A percentile compares a stretch with the other conserved stretches of the same genome.
These are phyloP conservation scores for Mycena vitilis DNA, from an alignment of 768 basidiomycete species.

Conservation along the genomic window DNA sequence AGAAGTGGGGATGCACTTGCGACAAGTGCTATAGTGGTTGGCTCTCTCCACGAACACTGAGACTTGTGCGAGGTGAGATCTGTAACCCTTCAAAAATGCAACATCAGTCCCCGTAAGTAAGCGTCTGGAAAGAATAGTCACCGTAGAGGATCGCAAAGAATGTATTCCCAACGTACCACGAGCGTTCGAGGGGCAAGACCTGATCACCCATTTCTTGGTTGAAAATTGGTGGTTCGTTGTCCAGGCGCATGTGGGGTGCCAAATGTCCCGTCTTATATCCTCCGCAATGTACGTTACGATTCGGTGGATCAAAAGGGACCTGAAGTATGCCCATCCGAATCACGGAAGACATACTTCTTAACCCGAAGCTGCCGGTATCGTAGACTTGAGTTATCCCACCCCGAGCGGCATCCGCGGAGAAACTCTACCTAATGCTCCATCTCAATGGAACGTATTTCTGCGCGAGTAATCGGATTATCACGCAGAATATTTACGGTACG, in stretches of 20 bases:
- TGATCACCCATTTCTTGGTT: conserved; percentile 27
- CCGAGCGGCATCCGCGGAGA: too few species aligned
- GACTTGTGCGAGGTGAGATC: conserved; percentile 37
- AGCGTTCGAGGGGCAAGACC: conserved; percentile 33
- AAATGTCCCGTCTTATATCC: conserved; percentile 9
- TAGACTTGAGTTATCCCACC: too few species aligned
- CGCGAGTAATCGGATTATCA: background rate
- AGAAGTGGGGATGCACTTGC: conserved; percentile 42
- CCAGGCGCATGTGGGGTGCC: background rate
- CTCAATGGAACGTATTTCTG: background rate
- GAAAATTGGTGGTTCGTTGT: too few species aligned
- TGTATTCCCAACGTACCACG: conserved; percentile 41
- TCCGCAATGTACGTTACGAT: background rate
- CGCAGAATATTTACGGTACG: background rate
- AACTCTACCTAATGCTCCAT: background rate
- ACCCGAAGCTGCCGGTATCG: too few species aligned
- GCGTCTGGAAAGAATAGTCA: conserved; percentile 2
- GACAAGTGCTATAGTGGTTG: conserved; percentile 38
- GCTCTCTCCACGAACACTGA: conserved; percentile 38
- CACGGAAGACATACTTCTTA: background rate
- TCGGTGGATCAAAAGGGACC: conserved; percentile 21
- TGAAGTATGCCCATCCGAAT: conserved; percentile 9
- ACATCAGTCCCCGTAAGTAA: background rate
- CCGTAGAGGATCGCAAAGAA: conserved; percentile 41
- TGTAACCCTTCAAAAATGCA: conserved; percentile 35